phyloP scores from a whole-genome alignment of 2,329 filamentous ascomycete genomes.

The Claviceps africana region DNA sequence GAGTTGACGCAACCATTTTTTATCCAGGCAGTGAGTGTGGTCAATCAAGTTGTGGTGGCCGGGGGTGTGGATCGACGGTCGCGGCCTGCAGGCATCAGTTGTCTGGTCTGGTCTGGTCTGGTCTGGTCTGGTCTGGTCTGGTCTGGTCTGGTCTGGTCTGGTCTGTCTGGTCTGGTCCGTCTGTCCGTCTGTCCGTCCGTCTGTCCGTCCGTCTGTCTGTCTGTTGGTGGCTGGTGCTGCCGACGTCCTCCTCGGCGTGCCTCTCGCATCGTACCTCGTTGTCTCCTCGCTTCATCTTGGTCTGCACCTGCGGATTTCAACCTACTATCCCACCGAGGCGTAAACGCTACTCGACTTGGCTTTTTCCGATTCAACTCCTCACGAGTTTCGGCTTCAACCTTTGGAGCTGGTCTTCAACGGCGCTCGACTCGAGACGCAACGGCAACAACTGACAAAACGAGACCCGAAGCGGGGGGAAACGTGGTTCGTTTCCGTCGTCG shows the following conservation, averaged over 20 bases:
- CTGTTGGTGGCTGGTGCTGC: background rate
- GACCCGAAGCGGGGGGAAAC: constrained; percentile 7
- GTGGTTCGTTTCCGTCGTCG: constrained; percentile 1
- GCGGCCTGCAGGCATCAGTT: background rate
- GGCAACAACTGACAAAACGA: background rate
- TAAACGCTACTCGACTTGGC: background rate
- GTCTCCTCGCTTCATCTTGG: background rate
- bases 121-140: too few species aligned
- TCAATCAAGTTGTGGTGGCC: too few species aligned
- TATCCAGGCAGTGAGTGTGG: too few species aligned
- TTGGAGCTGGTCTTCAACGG: background rate
- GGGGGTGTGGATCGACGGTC: background rate
- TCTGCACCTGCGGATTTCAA: background rate
- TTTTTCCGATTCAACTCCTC: background rate
- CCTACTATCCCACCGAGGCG: background rate
- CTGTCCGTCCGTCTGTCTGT: too few species aligned
- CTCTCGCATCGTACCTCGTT: background rate
- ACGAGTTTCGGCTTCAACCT: background rate
- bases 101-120: too few species aligned
- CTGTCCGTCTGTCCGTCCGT: too few species aligned
- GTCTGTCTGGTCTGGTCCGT: too few species aligned
- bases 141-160: too few species aligned
- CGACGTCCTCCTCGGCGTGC: background rate
- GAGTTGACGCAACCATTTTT: background rate
- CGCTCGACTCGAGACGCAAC: background rate